phyloP scores from a whole-genome alignment of 331 rosid species.

The Malus hybrid region DNA sequence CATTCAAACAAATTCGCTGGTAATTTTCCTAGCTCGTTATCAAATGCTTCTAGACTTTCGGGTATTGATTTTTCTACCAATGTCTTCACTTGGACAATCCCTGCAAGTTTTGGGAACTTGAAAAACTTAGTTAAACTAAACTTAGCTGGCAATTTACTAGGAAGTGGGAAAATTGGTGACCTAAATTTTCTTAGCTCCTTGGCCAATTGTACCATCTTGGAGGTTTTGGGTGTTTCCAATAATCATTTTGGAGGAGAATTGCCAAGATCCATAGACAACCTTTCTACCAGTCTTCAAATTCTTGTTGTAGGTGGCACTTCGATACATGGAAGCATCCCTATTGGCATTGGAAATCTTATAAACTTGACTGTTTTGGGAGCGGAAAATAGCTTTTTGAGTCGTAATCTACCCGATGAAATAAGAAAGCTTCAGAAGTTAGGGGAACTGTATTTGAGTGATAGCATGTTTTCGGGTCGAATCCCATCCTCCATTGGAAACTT shows the following conservation, averaged over 20 bases:
- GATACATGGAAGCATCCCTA: background rate
- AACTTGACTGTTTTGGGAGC: background rate
- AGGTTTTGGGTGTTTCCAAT: background rate
- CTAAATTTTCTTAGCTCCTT: conserved; percentile 17
- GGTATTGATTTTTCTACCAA: conserved; percentile 30
- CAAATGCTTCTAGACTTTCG: conserved; percentile 34
- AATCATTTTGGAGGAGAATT: background rate
- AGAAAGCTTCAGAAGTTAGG: background rate
- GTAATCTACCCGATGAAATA: background rate
- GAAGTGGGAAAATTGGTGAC: conserved; percentile 24
- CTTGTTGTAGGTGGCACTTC: background rate
- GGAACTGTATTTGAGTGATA: background rate
- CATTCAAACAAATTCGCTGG: conserved; percentile 28
- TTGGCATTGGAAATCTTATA: background rate
- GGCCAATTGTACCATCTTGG: background rate
- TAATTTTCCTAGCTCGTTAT: conserved; percentile 29
- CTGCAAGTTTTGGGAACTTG: conserved; percentile 34
- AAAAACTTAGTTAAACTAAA: conserved; percentile 7
- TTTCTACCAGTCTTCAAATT: background rate
- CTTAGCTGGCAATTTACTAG: conserved; percentile 27
- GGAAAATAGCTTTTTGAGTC: background rate
- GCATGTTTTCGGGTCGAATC: background rate
- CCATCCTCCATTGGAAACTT: background rate
- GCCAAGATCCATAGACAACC: background rate
- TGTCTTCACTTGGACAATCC: conserved; percentile 24